These are phyloP conservation scores for Dujonia santamariae DNA, from an alignment of 1,139 yeast species.

Conservation along the genomic window DNA sequence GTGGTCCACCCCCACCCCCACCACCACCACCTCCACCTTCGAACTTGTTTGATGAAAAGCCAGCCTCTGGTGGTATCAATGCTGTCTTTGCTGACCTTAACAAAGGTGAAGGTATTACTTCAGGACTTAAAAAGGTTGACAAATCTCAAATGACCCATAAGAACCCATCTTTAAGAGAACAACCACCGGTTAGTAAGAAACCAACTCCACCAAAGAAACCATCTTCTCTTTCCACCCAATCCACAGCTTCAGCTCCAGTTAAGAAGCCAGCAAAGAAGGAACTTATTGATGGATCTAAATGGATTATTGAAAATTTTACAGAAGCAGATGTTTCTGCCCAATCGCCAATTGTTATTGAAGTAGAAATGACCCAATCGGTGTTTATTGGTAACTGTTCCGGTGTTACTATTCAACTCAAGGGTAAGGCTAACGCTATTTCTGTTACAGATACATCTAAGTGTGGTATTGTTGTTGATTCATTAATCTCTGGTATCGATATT, in stretches of 20 bases:
- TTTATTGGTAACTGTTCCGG: constrained; percentile 80
- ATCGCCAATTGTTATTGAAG: constrained; percentile 63
- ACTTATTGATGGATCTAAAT: constrained; percentile 73
- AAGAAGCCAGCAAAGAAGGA: constrained; percentile 73
- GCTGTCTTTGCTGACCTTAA: constrained; percentile 93
- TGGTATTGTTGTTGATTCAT: constrained; percentile 78
- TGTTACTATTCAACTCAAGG: constrained; percentile 76
- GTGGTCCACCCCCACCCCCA: constrained; percentile 32
- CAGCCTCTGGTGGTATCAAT: constrained; percentile 54
- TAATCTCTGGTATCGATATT: constrained; percentile 85
- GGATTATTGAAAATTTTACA: constrained; percentile 83
- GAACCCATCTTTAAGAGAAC: constrained; percentile 74
- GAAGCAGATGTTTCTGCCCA: constrained; percentile 39
- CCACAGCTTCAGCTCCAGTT: constrained; percentile 21
- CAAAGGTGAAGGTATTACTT: constrained; percentile 79
- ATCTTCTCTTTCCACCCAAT: constrained; percentile 44
- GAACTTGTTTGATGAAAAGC: constrained; percentile 46
- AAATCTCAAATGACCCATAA: constrained; percentile 93
- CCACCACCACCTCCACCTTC: constrained; percentile 85
- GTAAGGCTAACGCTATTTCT: constrained; percentile 88
- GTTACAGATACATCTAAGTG: constrained; percentile 67
- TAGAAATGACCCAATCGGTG: constrained; percentile 82
- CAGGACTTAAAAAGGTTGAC: constrained; percentile 87
- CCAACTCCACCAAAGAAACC: constrained; percentile 77
- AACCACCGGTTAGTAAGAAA: constrained; percentile 37